phyloP scores from a whole-genome alignment of 2,329 filamentous ascomycete species.

The Talaromyces verruculosus region DNA sequence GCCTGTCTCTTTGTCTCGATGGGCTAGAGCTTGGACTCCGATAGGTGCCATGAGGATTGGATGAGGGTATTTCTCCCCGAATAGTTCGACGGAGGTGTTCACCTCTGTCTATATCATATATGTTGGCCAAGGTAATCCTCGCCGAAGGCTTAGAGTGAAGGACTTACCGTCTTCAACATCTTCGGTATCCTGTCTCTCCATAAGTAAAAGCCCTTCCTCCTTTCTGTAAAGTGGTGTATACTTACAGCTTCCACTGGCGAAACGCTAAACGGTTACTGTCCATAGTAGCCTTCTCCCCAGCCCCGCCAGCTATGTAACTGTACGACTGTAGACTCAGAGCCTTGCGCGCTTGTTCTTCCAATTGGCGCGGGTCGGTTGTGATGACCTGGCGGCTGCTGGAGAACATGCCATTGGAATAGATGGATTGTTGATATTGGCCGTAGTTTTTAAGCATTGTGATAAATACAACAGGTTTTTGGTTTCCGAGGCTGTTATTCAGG shows the following conservation, averaged over 20 bases:
- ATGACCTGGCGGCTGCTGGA: constrained; percentile 51
- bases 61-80: constrained; percentile 21
- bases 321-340: constrained; percentile 52
- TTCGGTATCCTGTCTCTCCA: constrained; percentile 50
- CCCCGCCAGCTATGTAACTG: constrained; percentile 63
- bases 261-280: constrained; percentile 61
- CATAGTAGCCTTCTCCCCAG: constrained; percentile 62
- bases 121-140: not conserved
- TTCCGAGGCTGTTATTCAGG: not conserved
- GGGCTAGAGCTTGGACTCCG: constrained; percentile 19
- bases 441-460: constrained; percentile 41
- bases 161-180: constrained; percentile 44
- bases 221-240: not conserved
- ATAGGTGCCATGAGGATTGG: constrained; percentile 21
- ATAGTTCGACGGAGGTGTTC: constrained; percentile 20
- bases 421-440: constrained; percentile 48
- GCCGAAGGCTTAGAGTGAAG: not conserved
- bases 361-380: constrained; percentile 59
- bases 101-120: constrained; percentile 24
- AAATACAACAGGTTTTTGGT: not conserved
- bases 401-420: constrained; percentile 56
- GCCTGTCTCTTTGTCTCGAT: constrained; percentile 18
- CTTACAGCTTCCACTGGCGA: constrained; percentile 49
- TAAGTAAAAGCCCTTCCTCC: not conserved
- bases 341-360: constrained; percentile 57